Evolutionary conservation across 73 alveolate genomes (phyloP), one percentile per base, ranked within the genome.

Genomic region (Tetrahymena elliotti): DNA sequence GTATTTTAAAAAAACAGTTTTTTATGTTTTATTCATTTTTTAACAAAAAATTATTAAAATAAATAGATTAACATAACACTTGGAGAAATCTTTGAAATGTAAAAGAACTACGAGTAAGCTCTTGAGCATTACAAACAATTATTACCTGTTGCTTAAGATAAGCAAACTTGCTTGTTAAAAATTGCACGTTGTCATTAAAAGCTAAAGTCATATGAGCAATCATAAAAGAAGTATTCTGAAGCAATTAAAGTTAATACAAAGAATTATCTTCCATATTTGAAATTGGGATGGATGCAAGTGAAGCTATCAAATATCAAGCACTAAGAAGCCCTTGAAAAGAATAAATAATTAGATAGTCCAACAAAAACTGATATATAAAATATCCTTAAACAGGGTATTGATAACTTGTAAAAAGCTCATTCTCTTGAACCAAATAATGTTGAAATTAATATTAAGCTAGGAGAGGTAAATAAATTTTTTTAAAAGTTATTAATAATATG

Each of bases 101-200:
- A 96, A 35, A 96, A 96, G 53, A 96, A 96, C 34, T 96, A 93
- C 68, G 52, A 38, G 9, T 53, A 93, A 93, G 98, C 98, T 38
- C 39, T 95, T 7, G 35, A 93, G 35, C 96, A 95, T 34, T 96
- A 82, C 24, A 33, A 93, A 22, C 34, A 68, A 34, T 94, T 93
- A 10, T 92, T 47, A 33, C 38, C 82, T 52, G 53, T 37, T 41
- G 41, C 95, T 13, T 36, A 53, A 88, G 95, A 95, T 39, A 94
- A 95, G 33, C 98, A 97, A 84, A 68, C 95, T 33, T 96, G 94
- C 31, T 94, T 68, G 37, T 24, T 98, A 38, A 98, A 97, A 84
- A 92, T 94, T 54, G 99, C 98, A 12, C 96, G 97, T 84, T 97
- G 99, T 95, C 96, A 94, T 93, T 98, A 97, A 83, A 98, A 97